Evolutionary conservation across 257 asterid genomes (phyloP).

Genomic region (Solanum microdontum): DNA sequence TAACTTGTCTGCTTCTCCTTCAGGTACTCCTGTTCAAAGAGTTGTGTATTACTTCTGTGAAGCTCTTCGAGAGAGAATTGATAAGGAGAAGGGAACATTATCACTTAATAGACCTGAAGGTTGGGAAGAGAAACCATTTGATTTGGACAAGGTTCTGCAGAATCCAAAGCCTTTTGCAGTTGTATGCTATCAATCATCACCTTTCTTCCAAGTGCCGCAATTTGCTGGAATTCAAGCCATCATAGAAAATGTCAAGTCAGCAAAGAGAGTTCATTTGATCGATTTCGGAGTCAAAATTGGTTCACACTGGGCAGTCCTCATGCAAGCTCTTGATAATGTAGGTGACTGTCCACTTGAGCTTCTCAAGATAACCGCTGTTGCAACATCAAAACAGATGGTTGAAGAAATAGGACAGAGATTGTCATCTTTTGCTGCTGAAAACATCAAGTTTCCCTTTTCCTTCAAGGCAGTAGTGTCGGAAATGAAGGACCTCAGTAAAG

Average conservation of each 20-base stretch:
- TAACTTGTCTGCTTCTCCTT: constrained; percentile 3
- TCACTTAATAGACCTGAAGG: neutral
- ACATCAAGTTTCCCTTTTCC: constrained; percentile 11
- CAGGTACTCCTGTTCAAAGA: constrained; percentile 20
- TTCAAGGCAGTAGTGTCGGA: constrained; percentile 14
- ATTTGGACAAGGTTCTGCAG: constrained; percentile 4
- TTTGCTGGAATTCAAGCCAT: constrained; percentile 28
- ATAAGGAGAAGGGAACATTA: neutral
- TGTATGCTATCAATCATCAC: neutral
- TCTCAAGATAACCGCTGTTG: constrained; percentile 36
- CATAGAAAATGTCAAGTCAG: constrained; percentile 22
- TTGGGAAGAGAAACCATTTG: constrained; percentile 1
- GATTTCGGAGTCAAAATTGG: constrained; percentile 24
- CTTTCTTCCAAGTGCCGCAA: constrained; percentile 18
- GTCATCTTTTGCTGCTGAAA: constrained; percentile 16
- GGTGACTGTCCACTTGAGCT: constrained; percentile 7
- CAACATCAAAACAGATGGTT: constrained; percentile 9
- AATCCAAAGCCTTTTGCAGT: neutral
- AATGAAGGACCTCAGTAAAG: constrained; percentile 15
- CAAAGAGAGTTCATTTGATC: constrained; percentile 26
- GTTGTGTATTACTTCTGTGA: constrained; percentile 11
- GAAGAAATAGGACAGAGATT: constrained; percentile 22
- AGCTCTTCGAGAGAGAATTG: constrained; percentile 25
- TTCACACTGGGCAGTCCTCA: constrained; percentile 25
- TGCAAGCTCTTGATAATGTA: constrained; percentile 24